Conservation (phyloP, 805 yeast species). For the Wickerhamomyces alni region DNA sequence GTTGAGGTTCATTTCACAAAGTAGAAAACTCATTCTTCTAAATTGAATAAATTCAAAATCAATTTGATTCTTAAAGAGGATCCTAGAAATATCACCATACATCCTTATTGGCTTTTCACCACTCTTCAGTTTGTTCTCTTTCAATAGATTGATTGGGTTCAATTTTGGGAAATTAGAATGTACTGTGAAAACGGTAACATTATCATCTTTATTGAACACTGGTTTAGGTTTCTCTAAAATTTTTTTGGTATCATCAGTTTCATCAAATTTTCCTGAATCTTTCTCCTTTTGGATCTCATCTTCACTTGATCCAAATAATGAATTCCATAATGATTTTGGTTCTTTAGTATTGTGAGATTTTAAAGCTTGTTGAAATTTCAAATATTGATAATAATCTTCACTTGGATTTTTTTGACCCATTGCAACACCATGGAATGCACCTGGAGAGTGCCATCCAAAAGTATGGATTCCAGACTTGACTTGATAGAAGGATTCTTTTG, state of each 20-base stretch:
- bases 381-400: constrained; percentile 34
- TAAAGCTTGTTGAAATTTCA: too few species aligned
- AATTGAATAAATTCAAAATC: constrained; percentile 54
- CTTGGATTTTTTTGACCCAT: constrained; percentile 73
- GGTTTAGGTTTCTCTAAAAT: neutral
- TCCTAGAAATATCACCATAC: constrained; percentile 18
- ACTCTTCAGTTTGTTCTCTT: constrained; percentile 3
- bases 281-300: neutral
- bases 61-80: neutral
- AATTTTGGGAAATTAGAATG: constrained; percentile 33
- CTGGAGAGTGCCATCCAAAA: constrained; percentile 24
- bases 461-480: constrained; percentile 26
- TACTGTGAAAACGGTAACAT: constrained; percentile 26
- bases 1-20: constrained; percentile 44
- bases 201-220: constrained; percentile 10
- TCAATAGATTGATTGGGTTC: constrained; percentile 24
- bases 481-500: constrained; percentile 47
- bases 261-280: neutral
- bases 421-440: constrained; percentile 61
- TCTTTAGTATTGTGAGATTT: too few species aligned
- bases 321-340: too few species aligned
- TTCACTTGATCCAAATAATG: too few species aligned
- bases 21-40: constrained; percentile 45
- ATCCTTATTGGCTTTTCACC: constrained; percentile 19
- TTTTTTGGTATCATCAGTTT: neutral